A percentile compares a stretch with the other conserved stretches of the same genome.
Conservation (phyloP, 1,284 basidiomycete species). For the Trichosporon ovoides region DNA sequence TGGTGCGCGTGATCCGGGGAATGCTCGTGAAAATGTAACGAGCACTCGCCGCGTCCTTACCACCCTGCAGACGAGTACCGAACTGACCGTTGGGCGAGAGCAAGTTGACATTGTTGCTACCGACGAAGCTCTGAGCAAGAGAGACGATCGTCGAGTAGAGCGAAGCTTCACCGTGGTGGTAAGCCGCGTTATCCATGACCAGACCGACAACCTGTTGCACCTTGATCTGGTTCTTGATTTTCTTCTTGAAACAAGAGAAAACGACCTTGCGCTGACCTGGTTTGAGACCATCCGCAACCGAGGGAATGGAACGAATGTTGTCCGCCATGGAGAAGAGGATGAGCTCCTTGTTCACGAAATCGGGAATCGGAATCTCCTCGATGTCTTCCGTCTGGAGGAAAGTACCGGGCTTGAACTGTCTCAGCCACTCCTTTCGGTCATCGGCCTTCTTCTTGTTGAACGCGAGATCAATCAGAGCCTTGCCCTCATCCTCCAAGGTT, state of each 20-base stretch:
- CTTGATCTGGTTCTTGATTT: slow-evolving; percentile 89
- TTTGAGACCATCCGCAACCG: slow-evolving; percentile 89
- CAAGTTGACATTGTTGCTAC: slow-evolving; percentile 93
- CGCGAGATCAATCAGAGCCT: slow-evolving; percentile 88
- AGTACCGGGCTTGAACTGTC: slow-evolving; percentile 93
- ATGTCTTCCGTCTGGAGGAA: slow-evolving; percentile 79
- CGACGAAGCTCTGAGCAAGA: slow-evolving; percentile 90
- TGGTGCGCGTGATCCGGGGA: slow-evolving; percentile 66
- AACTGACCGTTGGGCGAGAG: slow-evolving; percentile 90
- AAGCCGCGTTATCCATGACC: slow-evolving; percentile 86
- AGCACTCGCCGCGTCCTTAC: slow-evolving; percentile 92
- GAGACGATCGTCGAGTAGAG: slow-evolving; percentile 86
- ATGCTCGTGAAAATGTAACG: slow-evolving; percentile 94
- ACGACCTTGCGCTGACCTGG: slow-evolving; percentile 98
- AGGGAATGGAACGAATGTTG: slow-evolving; percentile 92
- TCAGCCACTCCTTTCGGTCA: slow-evolving; percentile 96
- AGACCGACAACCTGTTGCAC: slow-evolving; percentile 95
- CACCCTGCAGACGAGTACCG: slow-evolving; percentile 81
- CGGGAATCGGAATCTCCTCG: slow-evolving; percentile 76
- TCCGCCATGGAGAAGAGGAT: slow-evolving; percentile 99
- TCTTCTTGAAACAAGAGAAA: slow-evolving; percentile 92
- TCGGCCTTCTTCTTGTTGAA: slow-evolving; percentile 99
- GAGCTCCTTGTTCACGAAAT: slow-evolving; percentile 98
- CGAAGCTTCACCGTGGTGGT: slow-evolving; percentile 92
- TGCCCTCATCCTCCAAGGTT: slow-evolving; percentile 72